These are phyloP conservation scores for Hymenoscyphus scutula DNA, from an alignment of 2,329 filamentous ascomycete species.

Conservation along the genomic window DNA sequence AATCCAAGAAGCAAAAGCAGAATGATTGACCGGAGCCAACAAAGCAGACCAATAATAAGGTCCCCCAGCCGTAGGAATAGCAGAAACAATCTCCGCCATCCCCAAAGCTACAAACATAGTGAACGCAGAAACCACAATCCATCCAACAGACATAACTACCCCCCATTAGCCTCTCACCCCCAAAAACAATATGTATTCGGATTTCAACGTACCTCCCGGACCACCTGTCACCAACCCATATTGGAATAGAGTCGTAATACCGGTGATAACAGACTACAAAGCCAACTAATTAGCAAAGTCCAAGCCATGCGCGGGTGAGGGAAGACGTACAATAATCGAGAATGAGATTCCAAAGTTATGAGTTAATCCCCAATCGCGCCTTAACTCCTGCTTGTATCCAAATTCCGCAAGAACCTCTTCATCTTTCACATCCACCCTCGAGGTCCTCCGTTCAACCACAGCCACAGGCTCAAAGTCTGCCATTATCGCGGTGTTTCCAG, in stretches of 20 bases:
- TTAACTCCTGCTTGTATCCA: slow-evolving; percentile 59
- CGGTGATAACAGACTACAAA: slow-evolving; percentile 54
- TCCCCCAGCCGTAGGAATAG: slow-evolving; percentile 56
- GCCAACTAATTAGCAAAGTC: slow-evolving; percentile 11
- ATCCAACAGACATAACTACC: slow-evolving; percentile 52
- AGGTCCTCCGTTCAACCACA: slow-evolving; percentile 19
- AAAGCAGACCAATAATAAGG: slow-evolving; percentile 61
- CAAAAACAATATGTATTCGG: not conserved
- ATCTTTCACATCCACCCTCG: slow-evolving; percentile 37
- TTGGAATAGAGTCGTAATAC: slow-evolving; percentile 56
- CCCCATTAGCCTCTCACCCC: slow-evolving; percentile 15
- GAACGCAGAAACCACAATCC: slow-evolving; percentile 55
- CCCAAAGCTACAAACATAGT: slow-evolving; percentile 52
- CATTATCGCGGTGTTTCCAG: not conserved
- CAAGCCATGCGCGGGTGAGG: not conserved
- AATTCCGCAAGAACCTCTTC: slow-evolving; percentile 53
- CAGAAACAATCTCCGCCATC: slow-evolving; percentile 59
- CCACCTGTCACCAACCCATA: slow-evolving; percentile 56
- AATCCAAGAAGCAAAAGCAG: slow-evolving; percentile 47
- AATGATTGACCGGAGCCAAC: slow-evolving; percentile 48
- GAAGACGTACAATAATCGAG: slow-evolving; percentile 53
- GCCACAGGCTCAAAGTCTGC: slow-evolving; percentile 2
- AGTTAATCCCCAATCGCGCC: slow-evolving; percentile 55
- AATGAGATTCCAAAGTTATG: slow-evolving; percentile 63
- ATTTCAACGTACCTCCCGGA: slow-evolving; percentile 48